Conservation (phyloP, 2,329 filamentous ascomycete species). For the Chrysoporthe puriensis region DNA sequence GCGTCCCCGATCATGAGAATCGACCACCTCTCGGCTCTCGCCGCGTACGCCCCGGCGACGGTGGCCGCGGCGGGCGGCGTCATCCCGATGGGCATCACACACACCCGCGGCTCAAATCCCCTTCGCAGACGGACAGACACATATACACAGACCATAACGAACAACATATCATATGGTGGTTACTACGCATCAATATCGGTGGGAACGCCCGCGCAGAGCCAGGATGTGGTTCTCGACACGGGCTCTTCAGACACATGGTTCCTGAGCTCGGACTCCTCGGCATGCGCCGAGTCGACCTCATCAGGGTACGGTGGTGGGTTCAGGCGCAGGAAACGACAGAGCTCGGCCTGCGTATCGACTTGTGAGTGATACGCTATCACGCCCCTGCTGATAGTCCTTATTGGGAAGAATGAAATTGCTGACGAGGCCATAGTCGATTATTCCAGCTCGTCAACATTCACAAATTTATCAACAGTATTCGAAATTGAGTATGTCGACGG, state of each 20-base stretch:
- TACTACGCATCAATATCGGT: constrained; percentile 61
- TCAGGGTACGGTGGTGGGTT: background rate
- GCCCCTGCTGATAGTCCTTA: background rate
- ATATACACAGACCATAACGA: constrained; percentile 46
- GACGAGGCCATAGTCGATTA: constrained; percentile 41
- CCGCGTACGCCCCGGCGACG: background rate
- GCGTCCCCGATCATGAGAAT: constrained; percentile 3
- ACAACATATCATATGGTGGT: constrained; percentile 58
- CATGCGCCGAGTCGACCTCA: constrained; percentile 41
- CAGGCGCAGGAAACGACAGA: constrained; percentile 36
- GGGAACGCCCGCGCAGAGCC: constrained; percentile 60
- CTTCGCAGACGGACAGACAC: constrained; percentile 26
- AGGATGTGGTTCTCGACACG: constrained; percentile 63
- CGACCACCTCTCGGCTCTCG: constrained; percentile 1
- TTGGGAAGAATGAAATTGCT: background rate
- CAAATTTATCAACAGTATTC: constrained; percentile 48
- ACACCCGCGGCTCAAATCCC: constrained; percentile 4
- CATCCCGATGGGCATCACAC: constrained; percentile 12
- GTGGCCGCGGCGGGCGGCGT: constrained; percentile 12
- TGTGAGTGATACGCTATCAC: constrained; percentile 41
- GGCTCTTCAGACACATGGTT: constrained; percentile 68
- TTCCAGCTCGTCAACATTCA: constrained; percentile 52
- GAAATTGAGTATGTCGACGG: constrained; percentile 65
- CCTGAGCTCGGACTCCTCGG: constrained; percentile 42
- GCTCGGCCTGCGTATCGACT: constrained; percentile 43